phyloP scores from a whole-genome alignment of 768 basidiomycete genomes.

The Galerina sulciceps region DNA sequence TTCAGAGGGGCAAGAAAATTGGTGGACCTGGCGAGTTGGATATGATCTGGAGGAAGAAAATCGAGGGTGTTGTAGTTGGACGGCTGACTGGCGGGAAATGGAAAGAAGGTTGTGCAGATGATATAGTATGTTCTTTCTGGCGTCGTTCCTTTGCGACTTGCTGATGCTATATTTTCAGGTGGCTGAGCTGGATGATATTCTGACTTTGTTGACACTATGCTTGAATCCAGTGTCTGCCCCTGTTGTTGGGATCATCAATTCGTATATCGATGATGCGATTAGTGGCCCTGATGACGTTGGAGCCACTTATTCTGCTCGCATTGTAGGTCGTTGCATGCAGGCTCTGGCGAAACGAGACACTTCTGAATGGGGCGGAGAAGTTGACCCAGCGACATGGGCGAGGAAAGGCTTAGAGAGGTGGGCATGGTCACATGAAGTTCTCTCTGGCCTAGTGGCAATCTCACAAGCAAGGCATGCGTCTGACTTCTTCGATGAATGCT shows the following conservation, averaged over 20 bases:
- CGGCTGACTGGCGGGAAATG: slow-evolving; percentile 47
- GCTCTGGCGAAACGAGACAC: slow-evolving; percentile 48
- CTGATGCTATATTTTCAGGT: slow-evolving; percentile 36
- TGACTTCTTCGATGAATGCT: background rate
- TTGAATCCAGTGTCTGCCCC: slow-evolving; percentile 45
- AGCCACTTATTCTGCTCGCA: slow-evolving; percentile 52
- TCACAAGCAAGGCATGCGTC: slow-evolving; percentile 46
- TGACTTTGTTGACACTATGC: slow-evolving; percentile 57
- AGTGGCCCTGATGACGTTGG: slow-evolving; percentile 6
- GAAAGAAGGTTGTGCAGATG: slow-evolving; percentile 31
- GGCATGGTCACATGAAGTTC: slow-evolving; percentile 58
- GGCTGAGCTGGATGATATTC: slow-evolving; percentile 55
- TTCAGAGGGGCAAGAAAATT: slow-evolving; percentile 55
- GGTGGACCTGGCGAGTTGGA: slow-evolving; percentile 48
- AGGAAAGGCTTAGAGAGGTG: slow-evolving; percentile 50
- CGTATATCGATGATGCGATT: slow-evolving; percentile 21
- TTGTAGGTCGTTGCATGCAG: slow-evolving; percentile 63
- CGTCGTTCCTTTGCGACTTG: background rate
- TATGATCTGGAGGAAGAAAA: slow-evolving; percentile 57
- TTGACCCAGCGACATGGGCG: slow-evolving; percentile 57
- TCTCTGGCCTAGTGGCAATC: slow-evolving; percentile 58
- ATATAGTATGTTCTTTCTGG: slow-evolving; percentile 38
- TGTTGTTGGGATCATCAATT: slow-evolving; percentile 49
- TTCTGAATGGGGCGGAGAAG: slow-evolving; percentile 48
- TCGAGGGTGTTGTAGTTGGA: slow-evolving; percentile 53